phyloP scores from a whole-genome alignment of 2,329 filamentous ascomycete species.

The Aspergillus neoniger region DNA sequence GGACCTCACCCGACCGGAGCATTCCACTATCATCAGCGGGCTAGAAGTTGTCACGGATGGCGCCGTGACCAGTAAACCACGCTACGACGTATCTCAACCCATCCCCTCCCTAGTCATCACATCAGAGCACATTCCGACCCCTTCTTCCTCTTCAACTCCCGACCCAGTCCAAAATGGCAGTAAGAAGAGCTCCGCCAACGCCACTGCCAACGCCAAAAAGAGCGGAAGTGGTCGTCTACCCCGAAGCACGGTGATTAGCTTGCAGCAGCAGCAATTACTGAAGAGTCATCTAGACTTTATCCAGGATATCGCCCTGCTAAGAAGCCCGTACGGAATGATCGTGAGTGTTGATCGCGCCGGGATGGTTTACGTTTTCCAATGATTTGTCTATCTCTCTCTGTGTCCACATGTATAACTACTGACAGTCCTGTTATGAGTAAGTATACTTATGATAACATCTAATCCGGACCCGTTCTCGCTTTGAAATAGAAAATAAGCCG shows the following conservation, averaged over 20 bases:
- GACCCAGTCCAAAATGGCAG: too few relatives aligned
- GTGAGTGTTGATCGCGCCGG: constrained; percentile 87
- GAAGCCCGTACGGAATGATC: constrained; percentile 89
- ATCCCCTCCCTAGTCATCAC: constrained; percentile 66
- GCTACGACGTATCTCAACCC: constrained; percentile 67
- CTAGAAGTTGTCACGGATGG: constrained; percentile 65
- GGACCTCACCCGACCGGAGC: constrained; percentile 78
- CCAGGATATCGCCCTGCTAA: constrained; percentile 82
- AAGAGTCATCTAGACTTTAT: constrained; percentile 86
- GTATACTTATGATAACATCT: not conserved
- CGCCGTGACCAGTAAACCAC: constrained; percentile 55
- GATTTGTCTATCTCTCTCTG: not conserved
- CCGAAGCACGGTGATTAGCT: constrained; percentile 79
- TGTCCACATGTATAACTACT: not conserved
- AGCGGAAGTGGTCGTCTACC: constrained; percentile 52
- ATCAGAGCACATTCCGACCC: constrained; percentile 60
- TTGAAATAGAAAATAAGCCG: not conserved
- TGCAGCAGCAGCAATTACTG: constrained; percentile 83
- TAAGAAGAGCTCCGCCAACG: too few relatives aligned
- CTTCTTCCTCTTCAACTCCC: constrained; percentile 22
- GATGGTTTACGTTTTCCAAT: constrained; percentile 78
- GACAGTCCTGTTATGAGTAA: not conserved
- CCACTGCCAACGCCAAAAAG: not conserved
- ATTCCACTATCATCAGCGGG: constrained; percentile 79
- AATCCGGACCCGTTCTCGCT: not conserved